Conservation (phyloP, 2,329 filamentous ascomycete genomes). For the Arthrobotrys megalospora region DNA sequence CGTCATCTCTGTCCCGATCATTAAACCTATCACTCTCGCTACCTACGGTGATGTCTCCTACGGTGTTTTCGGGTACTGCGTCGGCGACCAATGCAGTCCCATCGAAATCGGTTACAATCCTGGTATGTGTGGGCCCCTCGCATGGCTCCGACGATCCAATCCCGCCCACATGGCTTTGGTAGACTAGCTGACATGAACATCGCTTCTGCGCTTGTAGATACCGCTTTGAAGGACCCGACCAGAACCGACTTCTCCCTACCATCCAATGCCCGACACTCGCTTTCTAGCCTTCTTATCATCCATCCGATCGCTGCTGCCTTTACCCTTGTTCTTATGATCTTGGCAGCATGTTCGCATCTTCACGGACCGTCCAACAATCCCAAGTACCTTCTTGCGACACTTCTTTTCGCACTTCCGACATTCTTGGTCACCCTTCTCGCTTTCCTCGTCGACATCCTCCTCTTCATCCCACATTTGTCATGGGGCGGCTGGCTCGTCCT, state of each 20-base stretch:
- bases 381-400: constrained; percentile 84
- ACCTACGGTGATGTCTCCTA: constrained; percentile 83
- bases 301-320: constrained; percentile 91
- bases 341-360: constrained; percentile 86
- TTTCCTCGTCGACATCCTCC: constrained; percentile 91
- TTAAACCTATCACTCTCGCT: constrained; percentile 86
- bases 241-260: constrained; percentile 74
- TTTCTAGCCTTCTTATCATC: constrained; percentile 92
- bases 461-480: constrained; percentile 93
- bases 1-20: constrained; percentile 90
- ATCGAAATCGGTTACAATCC: constrained; percentile 89
- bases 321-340: constrained; percentile 84
- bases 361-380: constrained; percentile 91
- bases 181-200: neutral
- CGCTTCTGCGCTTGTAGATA: constrained; percentile 42
- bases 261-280: constrained; percentile 76
- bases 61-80: constrained; percentile 93
- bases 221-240: constrained; percentile 67
- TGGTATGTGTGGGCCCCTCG: constrained; percentile 72
- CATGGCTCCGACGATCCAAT: constrained; percentile 8
- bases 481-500: constrained; percentile 97
- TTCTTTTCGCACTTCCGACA: constrained; percentile 88
- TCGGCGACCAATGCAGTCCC: constrained; percentile 75
- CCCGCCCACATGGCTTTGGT: neutral
- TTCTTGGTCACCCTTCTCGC: constrained; percentile 86